Conservation (phyloP, 129 eudicot genomes). For the Ambrosia artemisiifolia region DNA sequence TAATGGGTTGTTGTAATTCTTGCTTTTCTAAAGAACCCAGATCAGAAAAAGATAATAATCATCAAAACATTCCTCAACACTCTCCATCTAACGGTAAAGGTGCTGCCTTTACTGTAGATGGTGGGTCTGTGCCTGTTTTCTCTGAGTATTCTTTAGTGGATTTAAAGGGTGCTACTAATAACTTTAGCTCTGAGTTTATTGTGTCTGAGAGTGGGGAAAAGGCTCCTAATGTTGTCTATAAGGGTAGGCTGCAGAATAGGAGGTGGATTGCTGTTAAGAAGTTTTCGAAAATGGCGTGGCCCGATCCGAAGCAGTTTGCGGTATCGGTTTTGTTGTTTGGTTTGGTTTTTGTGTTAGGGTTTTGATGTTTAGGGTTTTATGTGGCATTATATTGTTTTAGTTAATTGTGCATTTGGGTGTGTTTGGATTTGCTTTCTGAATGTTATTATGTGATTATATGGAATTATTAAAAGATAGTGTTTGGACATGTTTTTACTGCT, state of each 20-base stretch:
- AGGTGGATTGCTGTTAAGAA: constrained; percentile 96
- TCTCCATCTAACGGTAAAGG: constrained; percentile 50
- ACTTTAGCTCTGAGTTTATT: constrained; percentile 68
- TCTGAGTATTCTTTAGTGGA: constrained; percentile 67
- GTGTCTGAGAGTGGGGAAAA: constrained; percentile 94
- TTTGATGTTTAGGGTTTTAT: constrained; percentile 26
- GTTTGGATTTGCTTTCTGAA: neutral
- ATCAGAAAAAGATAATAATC: constrained; percentile 25
- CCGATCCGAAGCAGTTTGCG: constrained; percentile 95
- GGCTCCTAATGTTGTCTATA: constrained; percentile 88
- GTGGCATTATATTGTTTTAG: constrained; percentile 4
- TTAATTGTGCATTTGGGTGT: constrained; percentile 18
- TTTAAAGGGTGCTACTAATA: constrained; percentile 69
- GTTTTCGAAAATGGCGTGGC: constrained; percentile 93
- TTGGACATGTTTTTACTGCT: neutral
- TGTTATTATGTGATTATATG: neutral
- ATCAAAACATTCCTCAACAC: constrained; percentile 19
- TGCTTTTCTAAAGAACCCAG: constrained; percentile 28
- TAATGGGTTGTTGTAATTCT: constrained; percentile 63
- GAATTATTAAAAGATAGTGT: neutral
- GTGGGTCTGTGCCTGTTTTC: constrained; percentile 55
- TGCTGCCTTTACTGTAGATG: constrained; percentile 39
- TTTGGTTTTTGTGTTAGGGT: constrained; percentile 21
- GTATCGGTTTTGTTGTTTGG: constrained; percentile 23
- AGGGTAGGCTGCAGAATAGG: constrained; percentile 68